These are phyloP conservation scores for Gilbertella persicaria DNA, from an alignment of 371 early-diverging fungal genomes.

Conservation along the genomic window DNA sequence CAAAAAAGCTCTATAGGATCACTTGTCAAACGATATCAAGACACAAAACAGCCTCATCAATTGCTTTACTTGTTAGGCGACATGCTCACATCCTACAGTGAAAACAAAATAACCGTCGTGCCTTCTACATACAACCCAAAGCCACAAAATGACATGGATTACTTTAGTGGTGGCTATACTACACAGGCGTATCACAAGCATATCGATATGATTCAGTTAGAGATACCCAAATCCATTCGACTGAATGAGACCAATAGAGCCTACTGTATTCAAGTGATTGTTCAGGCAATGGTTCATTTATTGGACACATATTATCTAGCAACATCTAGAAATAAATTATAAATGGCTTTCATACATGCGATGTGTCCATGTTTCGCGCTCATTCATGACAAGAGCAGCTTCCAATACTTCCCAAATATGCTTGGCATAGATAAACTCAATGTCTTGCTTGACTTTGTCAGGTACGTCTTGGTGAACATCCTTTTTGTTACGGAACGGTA, in stretches of 20 bases:
- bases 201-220: constrained; percentile 20
- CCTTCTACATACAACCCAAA: constrained; percentile 12
- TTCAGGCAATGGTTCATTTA: not conserved
- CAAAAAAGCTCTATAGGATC: constrained; percentile 15
- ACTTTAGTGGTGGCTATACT: constrained; percentile 20
- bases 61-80: constrained; percentile 5
- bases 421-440: constrained; percentile 72
- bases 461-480: constrained; percentile 74
- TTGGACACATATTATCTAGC: constrained; percentile 4
- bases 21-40: constrained; percentile 3
- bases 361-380: constrained; percentile 26
- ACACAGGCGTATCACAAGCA: constrained; percentile 5
- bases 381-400: constrained; percentile 51
- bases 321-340: no score
- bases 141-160: not conserved
- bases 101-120: not conserved
- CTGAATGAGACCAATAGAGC: constrained; percentile 1
- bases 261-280: not conserved
- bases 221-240: constrained; percentile 12
- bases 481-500: constrained; percentile 62
- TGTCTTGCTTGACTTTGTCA: constrained; percentile 61
- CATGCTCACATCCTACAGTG: not conserved
- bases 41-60: not conserved
- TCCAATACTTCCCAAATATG: constrained; percentile 71
- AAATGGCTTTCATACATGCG: constrained; percentile 36